These are phyloP conservation scores for Globisporangium abappressorium DNA, from an alignment of 352 stramenopile species.

Conservation along the genomic window DNA sequence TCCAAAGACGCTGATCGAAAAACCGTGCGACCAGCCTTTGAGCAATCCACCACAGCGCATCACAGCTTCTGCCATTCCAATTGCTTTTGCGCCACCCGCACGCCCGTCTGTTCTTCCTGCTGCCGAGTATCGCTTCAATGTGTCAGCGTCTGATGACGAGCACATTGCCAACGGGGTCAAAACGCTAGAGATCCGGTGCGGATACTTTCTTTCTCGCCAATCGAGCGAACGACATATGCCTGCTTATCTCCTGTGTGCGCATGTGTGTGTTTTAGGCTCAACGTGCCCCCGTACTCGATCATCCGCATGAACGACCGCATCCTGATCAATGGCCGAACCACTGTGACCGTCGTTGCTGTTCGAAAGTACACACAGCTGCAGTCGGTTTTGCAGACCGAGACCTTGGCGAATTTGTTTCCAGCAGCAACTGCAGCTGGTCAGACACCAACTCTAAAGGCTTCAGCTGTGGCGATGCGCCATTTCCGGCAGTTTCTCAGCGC, in stretches of 20 bases:
- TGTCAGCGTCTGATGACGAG: constrained; percentile 36
- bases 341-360: constrained; percentile 40
- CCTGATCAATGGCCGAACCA: constrained; percentile 49
- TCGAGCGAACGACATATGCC: no score
- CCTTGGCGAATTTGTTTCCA: constrained; percentile 43
- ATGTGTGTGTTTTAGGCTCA: constrained; percentile 30
- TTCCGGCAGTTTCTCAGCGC: constrained; percentile 64
- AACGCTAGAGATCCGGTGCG: constrained; percentile 61
- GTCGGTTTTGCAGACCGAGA: constrained; percentile 53
- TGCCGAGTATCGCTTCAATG: constrained; percentile 57
- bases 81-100: neutral
- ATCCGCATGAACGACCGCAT: constrained; percentile 67
- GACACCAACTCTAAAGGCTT: constrained; percentile 15
- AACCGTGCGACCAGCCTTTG: neutral
- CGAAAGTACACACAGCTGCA: constrained; percentile 62
- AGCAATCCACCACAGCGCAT: constrained; percentile 10
- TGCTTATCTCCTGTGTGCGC: no score
- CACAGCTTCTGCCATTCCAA: neutral
- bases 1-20: constrained; percentile 12
- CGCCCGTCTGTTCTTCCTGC: constrained; percentile 21
- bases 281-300: constrained; percentile 64
- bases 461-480: constrained; percentile 35
- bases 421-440: constrained; percentile 8
- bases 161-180: constrained; percentile 51
- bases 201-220: no score